Percentiles rank a stretch among this genome's conserved stretches.
These are phyloP conservation scores for Themeda triandra DNA, from an alignment of 176 grass and related monocot species.

Conservation along the genomic window DNA sequence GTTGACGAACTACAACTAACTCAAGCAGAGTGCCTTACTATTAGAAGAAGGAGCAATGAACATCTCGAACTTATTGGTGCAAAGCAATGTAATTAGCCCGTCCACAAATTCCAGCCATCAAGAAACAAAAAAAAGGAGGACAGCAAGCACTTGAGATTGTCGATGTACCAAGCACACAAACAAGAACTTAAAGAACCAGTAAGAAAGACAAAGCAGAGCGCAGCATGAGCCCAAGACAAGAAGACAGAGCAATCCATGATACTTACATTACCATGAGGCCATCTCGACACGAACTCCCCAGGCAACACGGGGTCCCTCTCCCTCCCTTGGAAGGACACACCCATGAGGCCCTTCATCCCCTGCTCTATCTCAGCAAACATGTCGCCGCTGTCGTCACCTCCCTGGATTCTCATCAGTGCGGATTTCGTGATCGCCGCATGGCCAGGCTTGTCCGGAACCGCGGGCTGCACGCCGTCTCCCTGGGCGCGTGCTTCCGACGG, in stretches of 20 bases:
- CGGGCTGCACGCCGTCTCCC: background rate
- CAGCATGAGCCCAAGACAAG: background rate
- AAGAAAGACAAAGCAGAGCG: background rate
- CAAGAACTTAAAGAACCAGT: no score
- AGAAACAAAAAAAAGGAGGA: background rate
- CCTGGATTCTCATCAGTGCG: background rate
- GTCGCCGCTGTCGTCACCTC: background rate
- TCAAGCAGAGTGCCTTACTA: no score
- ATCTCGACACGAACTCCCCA: background rate
- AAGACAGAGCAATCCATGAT: background rate
- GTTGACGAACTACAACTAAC: no score
- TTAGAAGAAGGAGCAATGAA: no score
- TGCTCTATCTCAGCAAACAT: background rate
- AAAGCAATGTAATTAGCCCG: background rate
- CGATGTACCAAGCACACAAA: background rate
- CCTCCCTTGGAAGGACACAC: background rate
- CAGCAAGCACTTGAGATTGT: background rate
- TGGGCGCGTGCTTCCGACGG: background rate
- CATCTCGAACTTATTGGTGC: background rate
- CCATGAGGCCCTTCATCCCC: conserved; percentile 11
- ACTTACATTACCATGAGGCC: background rate
- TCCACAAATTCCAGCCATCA: background rate
- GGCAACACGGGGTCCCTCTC: background rate
- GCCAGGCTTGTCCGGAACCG: background rate
- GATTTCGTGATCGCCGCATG: background rate